Percentiles rank a stretch among this genome's conserved stretches.
Evolutionary conservation across 148 eudicot genomes (phyloP).

Genomic region (Polygonum maritimum): DNA sequence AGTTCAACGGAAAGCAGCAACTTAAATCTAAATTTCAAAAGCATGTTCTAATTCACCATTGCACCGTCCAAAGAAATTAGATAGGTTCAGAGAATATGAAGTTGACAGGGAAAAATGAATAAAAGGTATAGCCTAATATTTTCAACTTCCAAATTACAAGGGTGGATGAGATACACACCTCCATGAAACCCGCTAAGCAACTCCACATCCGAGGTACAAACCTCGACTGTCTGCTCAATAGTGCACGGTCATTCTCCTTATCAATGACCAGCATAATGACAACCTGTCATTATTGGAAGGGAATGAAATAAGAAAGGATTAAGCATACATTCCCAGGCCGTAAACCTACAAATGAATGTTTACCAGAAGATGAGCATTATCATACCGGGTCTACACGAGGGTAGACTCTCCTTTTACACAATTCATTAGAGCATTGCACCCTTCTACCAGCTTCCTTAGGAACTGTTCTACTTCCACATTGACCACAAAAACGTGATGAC

Average conservation of each 20-base stretch:
- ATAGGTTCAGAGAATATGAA: background rate
- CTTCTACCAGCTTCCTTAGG: constrained; percentile 90
- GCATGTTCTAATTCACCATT: background rate
- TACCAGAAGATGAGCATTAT: constrained; percentile 18
- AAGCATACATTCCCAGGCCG: background rate
- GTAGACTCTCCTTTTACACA: constrained; percentile 73
- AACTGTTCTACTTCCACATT: constrained; percentile 58
- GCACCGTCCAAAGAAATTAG: background rate
- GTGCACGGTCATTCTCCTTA: constrained; percentile 79
- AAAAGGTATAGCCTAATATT: background rate
- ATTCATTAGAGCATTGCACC: constrained; percentile 68
- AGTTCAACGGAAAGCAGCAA: background rate
- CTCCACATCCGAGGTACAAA: constrained; percentile 99
- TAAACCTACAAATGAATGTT: background rate
- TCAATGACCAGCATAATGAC: constrained; percentile 95
- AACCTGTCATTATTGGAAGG: constrained; percentile 42
- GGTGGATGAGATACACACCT: constrained; percentile 34
- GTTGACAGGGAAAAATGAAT: background rate
- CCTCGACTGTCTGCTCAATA: constrained; percentile 81
- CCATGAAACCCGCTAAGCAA: constrained; percentile 93
- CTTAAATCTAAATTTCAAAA: background rate
- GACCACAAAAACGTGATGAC: constrained; percentile 69
- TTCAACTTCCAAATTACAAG: background rate
- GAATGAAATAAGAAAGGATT: background rate
- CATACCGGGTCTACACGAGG: constrained; percentile 97